Evolutionary conservation across 768 basidiomycete genomes (phyloP), one percentile per base, ranked within the genome.

Genomic region (Mycena kentingensis): DNA sequence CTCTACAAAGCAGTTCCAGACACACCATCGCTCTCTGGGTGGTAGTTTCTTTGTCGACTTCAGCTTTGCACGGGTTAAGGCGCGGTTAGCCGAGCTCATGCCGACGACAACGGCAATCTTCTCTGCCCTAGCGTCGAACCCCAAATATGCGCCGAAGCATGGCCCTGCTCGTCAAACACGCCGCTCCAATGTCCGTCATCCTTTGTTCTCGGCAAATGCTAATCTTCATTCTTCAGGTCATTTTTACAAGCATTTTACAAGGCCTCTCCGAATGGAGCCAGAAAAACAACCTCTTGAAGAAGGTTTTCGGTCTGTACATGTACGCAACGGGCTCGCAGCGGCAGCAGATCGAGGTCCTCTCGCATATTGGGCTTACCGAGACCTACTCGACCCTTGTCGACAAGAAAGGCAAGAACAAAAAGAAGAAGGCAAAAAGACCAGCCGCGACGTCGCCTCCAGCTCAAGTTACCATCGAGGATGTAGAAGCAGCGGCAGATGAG

Each of bases 291-390:
- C 54, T 58, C n/a, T 39, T 55, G 1, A 63, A 62, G 24, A 55
- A 63, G 1, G 58, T 69, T 11, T 48, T 70, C 24, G 60, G 60
- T 1, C 50, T 73, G 1, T 74, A 70, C 39, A 47, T 70, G 0
- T 73, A 71, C 51, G 67, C 68, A 1, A 55, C 57, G 2, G 72
- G 72, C 1, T 63, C 69, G 1, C 66, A 68, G 27, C 60, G 68
- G 0, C 73, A 73, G 42, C 51, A 62, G 0, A 67, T 73, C 6
- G 41, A 60, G 5, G 63, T 73, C 10, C 31, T 73, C 2, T 64
- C 66, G 2, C 57, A 10, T 10, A 34, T 34, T n/a, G 11, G 32
- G 32, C 32, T 34, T n/a, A 34, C n/a, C 11, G n/a, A 10, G 10
- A n/a, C 32, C 32, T 34, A n/a, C 10, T n/a, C 32, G 10, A n/a